Percentiles rank a stretch among this genome's conserved stretches.
Conservation (phyloP, 2,329 filamentous ascomycete species). For the Sclerotinia trifoliorum region DNA sequence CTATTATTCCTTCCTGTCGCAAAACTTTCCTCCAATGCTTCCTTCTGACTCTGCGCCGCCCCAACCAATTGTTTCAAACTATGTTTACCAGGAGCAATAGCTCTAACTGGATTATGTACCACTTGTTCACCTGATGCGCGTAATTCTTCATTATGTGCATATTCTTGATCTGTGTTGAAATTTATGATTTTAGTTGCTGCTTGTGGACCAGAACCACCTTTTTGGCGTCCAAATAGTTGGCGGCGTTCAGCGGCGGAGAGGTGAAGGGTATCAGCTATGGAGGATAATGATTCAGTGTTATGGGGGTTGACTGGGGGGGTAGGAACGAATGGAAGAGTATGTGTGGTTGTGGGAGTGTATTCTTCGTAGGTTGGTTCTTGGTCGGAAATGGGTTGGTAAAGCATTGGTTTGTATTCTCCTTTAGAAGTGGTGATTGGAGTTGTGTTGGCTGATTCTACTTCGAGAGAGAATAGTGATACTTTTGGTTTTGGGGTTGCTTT, state of each 20-base stretch:
- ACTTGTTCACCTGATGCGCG: slow-evolving; percentile 67
- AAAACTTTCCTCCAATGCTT: slow-evolving; percentile 90
- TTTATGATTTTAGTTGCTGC: slow-evolving; percentile 69
- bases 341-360: slow-evolving; percentile 33
- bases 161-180: slow-evolving; percentile 88
- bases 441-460: slow-evolving; percentile 41
- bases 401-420: slow-evolving; percentile 53
- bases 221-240: slow-evolving; percentile 77
- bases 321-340: slow-evolving; percentile 33
- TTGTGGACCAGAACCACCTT: slow-evolving; percentile 40
- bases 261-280: slow-evolving; percentile 74
- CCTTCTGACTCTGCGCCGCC: slow-evolving; percentile 76
- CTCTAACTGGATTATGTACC: slow-evolving; percentile 77
- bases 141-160: slow-evolving; percentile 77
- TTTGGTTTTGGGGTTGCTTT: slow-evolving; percentile 57
- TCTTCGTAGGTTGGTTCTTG: slow-evolving; percentile 38
- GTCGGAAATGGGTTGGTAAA: slow-evolving; percentile 40
- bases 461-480: slow-evolving; percentile 68
- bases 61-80: slow-evolving; percentile 84
- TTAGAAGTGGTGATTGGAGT: slow-evolving; percentile 22
- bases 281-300: slow-evolving; percentile 57
- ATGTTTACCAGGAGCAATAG: slow-evolving; percentile 85
- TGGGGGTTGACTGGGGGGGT: slow-evolving; percentile 33
- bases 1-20: slow-evolving; percentile 76
- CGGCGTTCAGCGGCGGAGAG: slow-evolving; percentile 74